Percentiles rank a stretch among this genome's conserved stretches.
phyloP scores from a whole-genome alignment of 768 basidiomycete genomes.

The Macrocybe gigantea region DNA sequence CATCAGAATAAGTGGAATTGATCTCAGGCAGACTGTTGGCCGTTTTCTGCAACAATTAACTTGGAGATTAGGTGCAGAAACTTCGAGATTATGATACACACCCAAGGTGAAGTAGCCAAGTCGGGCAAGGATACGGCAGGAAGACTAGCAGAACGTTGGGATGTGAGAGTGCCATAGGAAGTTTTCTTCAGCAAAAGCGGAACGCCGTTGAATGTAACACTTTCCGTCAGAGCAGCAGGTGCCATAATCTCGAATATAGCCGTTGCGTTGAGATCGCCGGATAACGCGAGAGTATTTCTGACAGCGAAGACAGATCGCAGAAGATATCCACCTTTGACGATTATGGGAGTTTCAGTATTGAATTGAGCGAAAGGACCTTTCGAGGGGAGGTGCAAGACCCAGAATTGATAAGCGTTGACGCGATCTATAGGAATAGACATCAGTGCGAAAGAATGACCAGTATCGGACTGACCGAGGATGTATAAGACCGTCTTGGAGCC shows the following conservation, averaged over 20 bases:
- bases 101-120: slow-evolving; percentile 30
- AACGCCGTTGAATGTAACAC: slow-evolving; percentile 38
- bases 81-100: slow-evolving; percentile 9
- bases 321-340: slow-evolving; percentile 44
- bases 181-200: slow-evolving; percentile 27
- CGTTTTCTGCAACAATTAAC: slow-evolving; percentile 24
- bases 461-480: slow-evolving; percentile 31
- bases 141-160: slow-evolving; percentile 21
- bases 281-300: slow-evolving; percentile 32
- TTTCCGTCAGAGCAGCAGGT: slow-evolving; percentile 29
- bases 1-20: slow-evolving; percentile 30
- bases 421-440: slow-evolving; percentile 27
- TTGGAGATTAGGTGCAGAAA: background rate
- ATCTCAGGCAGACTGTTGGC: slow-evolving; percentile 40
- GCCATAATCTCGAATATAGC: slow-evolving; percentile 42
- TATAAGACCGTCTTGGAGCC: slow-evolving; percentile 33
- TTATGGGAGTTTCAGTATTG: slow-evolving; percentile 35
- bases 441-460: background rate
- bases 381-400: slow-evolving; percentile 40
- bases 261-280: slow-evolving; percentile 39
- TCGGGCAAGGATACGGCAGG: slow-evolving; percentile 29
- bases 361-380: slow-evolving; percentile 29
- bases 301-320: slow-evolving; percentile 32
- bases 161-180: slow-evolving; percentile 34
- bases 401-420: slow-evolving; percentile 43